Evolutionary conservation across 1,284 basidiomycete species (phyloP), one percentile per base, ranked within the genome.

Genomic region (Cutaneotrichosporon sp.): DNA sequence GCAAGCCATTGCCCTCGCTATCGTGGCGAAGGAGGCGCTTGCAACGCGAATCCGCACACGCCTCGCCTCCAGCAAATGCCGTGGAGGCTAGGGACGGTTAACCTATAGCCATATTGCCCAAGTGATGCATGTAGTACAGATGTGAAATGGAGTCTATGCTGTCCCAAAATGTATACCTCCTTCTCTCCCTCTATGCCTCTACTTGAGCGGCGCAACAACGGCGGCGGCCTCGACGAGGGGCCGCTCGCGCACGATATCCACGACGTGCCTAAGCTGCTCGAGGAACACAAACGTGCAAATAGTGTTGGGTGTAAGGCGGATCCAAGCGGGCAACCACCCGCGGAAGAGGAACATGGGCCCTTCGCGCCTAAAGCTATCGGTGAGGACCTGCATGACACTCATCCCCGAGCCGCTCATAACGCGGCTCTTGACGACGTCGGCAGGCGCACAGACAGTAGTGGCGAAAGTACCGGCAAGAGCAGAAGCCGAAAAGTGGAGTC

Each of bases 301-400:
- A 31, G 81, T 82, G 65, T 82, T 81, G 21, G 81, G 81, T 9
- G 81, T 81, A 30, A 82, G 73, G 16, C 81, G 79, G 60, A 82
- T 82, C 82, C 83, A 84, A 0, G 83, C 82, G 5, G 84, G 83
- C 10, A 83, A 79, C 84, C 84, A 85, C n/a, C 84, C 84, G 61
- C 82, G 79, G 77, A 85, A 84, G 49, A 85, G 69, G 78, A 84
- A 84, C 16, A 75, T 71, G 13, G 82, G 77, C 1, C 84, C 83
- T 59, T 76, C 72, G 21, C 58, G 57, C 59, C 72, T 69, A 61
- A 75, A 53, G 51, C 67, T 72, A 47, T 70, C 63, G 47, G 61
- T 66, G 22, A 75, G 59, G 46, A 76, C 58, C 10, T 57, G 62
- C 40, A 73, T 62, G 8, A 70, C 70, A 36, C 76, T 71, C 21